These are phyloP conservation scores for Ophiostoma sp. DNA, from an alignment of 2,329 filamentous ascomycete species.

Conservation along the genomic window DNA sequence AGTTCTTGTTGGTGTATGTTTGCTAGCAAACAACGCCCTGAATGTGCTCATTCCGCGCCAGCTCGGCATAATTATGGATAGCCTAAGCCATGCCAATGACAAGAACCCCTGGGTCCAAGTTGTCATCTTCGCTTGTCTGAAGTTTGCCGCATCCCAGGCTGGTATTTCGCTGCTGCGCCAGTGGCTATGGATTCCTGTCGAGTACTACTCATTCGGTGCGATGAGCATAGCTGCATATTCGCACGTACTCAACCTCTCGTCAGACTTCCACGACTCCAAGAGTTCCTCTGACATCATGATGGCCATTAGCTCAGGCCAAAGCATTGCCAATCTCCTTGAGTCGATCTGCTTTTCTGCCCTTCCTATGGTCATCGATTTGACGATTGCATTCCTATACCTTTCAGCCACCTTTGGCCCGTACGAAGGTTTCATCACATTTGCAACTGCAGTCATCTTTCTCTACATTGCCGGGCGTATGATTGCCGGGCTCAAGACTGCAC, in stretches of 20 bases:
- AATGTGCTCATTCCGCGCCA: slow-evolving; percentile 77
- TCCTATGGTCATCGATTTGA: slow-evolving; percentile 56
- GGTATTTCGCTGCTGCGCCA: slow-evolving; percentile 50
- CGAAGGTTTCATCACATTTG: slow-evolving; percentile 57
- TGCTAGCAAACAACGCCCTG: slow-evolving; percentile 64
- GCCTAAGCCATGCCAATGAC: slow-evolving; percentile 48
- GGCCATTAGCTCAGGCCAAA: slow-evolving; percentile 50
- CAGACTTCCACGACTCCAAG: slow-evolving; percentile 57
- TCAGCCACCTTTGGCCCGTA: slow-evolving; percentile 55
- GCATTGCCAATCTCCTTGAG: slow-evolving; percentile 52
- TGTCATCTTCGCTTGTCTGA: slow-evolving; percentile 46
- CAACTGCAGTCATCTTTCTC: slow-evolving; percentile 52
- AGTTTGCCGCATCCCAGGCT: slow-evolving; percentile 49
- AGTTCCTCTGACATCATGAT: slow-evolving; percentile 54
- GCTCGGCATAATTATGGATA: slow-evolving; percentile 71
- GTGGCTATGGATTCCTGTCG: slow-evolving; percentile 54
- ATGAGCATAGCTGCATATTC: slow-evolving; percentile 52
- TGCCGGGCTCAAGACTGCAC: slow-evolving; percentile 43
- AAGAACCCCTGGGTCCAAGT: slow-evolving; percentile 50
- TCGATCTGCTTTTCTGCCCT: slow-evolving; percentile 53
- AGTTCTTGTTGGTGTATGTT: slow-evolving; percentile 58
- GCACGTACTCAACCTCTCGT: slow-evolving; percentile 55
- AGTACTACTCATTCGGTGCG: slow-evolving; percentile 51
- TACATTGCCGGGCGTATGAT: slow-evolving; percentile 50
- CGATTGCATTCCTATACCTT: slow-evolving; percentile 55